Base-by-base conservation (phyloP, 495 filamentous ascomycete species). In the Articulospora tetracladia region DNA sequence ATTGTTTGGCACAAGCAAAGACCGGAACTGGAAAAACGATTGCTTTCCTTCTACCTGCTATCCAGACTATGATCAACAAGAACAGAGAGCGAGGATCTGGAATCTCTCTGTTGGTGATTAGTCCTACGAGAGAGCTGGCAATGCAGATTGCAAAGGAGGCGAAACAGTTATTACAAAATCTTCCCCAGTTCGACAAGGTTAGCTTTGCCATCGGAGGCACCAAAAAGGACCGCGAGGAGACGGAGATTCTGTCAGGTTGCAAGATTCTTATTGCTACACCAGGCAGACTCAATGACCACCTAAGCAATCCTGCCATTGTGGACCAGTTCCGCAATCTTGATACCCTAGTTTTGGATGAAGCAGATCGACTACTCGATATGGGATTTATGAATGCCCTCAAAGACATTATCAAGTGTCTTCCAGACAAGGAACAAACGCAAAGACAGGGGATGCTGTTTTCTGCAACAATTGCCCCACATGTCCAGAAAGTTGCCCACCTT, bases 391-490 rank as follows among this genome's bases (percentile, higher is more conserved):
- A 74, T 15, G 78, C 77, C 41, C 72, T 88, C 26, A 80, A 83
- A 66, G 69, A 76, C n/a, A 86, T 87, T 51, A 73, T 87, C 28
- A 65, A 63, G 11, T 72, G 73, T 23, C 77, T 89, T 24, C 85
- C 86, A 0, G 69, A 80, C 19, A 87, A 86, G 74, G 53, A 59
- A 7, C 54, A 54, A 15, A 68, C 69, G 0, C 73, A 79, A 30
- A 82, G 86, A 77, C 85, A 89, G 68, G 82, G 83, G 51, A 87
- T 89, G 85, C 85, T 86, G 60, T 89, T 89, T 72, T 87, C 84
- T 1, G 86, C 86, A 46, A 89, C 86, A n/a, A 70, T 89, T 32
- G 83, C 85, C 12, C 73, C 77, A 4, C 82, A 86, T 62, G 83
- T 89, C 62, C 70, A 81, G 65, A 78, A 86, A 53, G 83, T 86